Percentiles rank a stretch among this genome's conserved stretches.
Evolutionary conservation across 2,329 filamentous ascomycete species (phyloP).

Genomic region (Moelleriella libera): DNA sequence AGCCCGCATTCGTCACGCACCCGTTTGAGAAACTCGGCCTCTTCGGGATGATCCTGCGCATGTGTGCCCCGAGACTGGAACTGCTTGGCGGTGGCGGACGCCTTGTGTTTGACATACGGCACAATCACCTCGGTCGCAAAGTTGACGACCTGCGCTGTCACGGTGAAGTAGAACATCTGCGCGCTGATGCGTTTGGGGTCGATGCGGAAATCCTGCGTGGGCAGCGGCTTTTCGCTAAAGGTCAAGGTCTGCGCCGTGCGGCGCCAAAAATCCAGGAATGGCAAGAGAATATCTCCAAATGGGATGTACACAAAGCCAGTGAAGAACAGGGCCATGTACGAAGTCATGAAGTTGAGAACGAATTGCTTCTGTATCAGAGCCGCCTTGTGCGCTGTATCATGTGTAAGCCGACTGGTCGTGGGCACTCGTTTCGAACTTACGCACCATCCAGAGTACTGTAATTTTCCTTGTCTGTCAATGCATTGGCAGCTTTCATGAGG

Average conservation of each 20-base stretch:
- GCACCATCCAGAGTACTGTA: slow-evolving; percentile 70
- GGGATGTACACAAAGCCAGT: slow-evolving; percentile 92
- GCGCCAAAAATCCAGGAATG: slow-evolving; percentile 73
- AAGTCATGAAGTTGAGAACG: slow-evolving; percentile 91
- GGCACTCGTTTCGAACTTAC: slow-evolving; percentile 1
- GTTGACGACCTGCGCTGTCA: slow-evolving; percentile 85
- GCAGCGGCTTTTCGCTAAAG: slow-evolving; percentile 57
- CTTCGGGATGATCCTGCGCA: slow-evolving; percentile 57
- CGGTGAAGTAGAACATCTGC: slow-evolving; percentile 91
- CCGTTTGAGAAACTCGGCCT: slow-evolving; percentile 64
- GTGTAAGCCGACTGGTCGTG: not conserved
- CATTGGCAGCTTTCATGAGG: slow-evolving; percentile 63
- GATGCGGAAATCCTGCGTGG: slow-evolving; percentile 57
- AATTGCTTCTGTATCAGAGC: slow-evolving; percentile 89
- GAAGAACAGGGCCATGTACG: slow-evolving; percentile 81
- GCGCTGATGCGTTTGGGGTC: slow-evolving; percentile 72
- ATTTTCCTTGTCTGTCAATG: slow-evolving; percentile 74
- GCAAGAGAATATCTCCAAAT: slow-evolving; percentile 71
- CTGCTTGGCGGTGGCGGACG: slow-evolving; percentile 66
- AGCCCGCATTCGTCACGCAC: slow-evolving; percentile 75
- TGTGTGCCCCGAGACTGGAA: slow-evolving; percentile 46
- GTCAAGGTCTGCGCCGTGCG: slow-evolving; percentile 61
- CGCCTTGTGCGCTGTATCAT: slow-evolving; percentile 51
- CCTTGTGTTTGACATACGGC: slow-evolving; percentile 69
- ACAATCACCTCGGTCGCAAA: slow-evolving; percentile 74